Percentiles rank a stretch among this genome's conserved stretches.
Conservation (phyloP, 2,329 filamentous ascomycete genomes). For the Phyllosticta capitalensis region DNA sequence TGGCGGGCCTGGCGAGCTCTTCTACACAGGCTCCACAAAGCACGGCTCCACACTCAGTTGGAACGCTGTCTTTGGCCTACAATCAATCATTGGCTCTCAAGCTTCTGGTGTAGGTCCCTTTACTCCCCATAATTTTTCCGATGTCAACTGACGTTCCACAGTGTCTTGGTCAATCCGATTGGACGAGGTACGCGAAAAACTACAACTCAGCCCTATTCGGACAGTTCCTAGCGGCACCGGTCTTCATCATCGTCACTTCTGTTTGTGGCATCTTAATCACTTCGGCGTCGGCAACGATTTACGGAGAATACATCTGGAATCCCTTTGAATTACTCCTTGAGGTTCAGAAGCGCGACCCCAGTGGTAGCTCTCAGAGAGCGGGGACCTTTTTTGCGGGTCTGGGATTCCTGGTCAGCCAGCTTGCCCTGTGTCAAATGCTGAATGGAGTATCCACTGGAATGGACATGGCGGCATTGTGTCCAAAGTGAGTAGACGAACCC, state of each 20-base stretch:
- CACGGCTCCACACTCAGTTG: slow-evolving; percentile 30
- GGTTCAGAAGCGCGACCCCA: slow-evolving; percentile 17
- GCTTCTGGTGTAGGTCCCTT: slow-evolving; percentile 22
- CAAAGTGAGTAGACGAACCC: slow-evolving; percentile 13
- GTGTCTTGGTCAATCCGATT: slow-evolving; percentile 36
- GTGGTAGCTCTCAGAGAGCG: slow-evolving; percentile 16
- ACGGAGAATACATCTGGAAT: slow-evolving; percentile 31
- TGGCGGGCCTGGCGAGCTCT: slow-evolving; percentile 31
- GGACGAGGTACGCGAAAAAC: slow-evolving; percentile 30
- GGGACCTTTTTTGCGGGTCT: slow-evolving; percentile 23
- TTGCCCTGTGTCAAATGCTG: slow-evolving; percentile 19
- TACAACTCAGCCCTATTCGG: slow-evolving; percentile 28
- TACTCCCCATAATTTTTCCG: too few species aligned
- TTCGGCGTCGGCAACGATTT: slow-evolving; percentile 27
- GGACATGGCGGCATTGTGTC: slow-evolving; percentile 20
- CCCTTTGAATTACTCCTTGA: slow-evolving; percentile 24
- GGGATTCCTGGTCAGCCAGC: slow-evolving; percentile 18
- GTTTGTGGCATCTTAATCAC: slow-evolving; percentile 35
- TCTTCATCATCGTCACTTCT: slow-evolving; percentile 29
- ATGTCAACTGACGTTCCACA: too few species aligned
- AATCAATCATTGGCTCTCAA: slow-evolving; percentile 33
- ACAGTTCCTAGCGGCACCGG: slow-evolving; percentile 27
- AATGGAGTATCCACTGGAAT: slow-evolving; percentile 21
- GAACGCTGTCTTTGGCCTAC: slow-evolving; percentile 39
- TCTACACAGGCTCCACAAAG: slow-evolving; percentile 28